Base-by-base conservation (phyloP, 306 rosid genomes). In the Spatholobus suberectus region DNA sequence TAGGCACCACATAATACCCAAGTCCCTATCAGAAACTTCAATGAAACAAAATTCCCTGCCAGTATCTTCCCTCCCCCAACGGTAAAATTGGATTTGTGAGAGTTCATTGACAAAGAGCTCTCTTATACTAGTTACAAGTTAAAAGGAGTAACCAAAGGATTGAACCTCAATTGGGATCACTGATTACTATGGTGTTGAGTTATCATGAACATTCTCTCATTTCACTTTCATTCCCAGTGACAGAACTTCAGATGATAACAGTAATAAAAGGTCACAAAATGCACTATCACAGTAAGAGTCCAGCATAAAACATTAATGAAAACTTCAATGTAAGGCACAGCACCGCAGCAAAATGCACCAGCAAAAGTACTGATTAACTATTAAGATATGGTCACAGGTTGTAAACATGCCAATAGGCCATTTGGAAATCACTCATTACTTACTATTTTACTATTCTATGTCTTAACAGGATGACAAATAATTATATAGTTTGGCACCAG, bases 91-190 rank as follows among this genome's bases (percentile, higher is more conserved):
- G 73, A 38, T 4, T 51, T 11, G 11, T 18, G 4, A 55, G 77
- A 55, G 70, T 55, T 63, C 38, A 13, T 47, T 46, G 65, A 65
- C 75, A 70, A 70, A 54, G 40, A 79, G 59, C 55, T 15, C 61
- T 17, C 59, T 9, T 40, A 37, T 6, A 27, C 34, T 13, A 51
- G 29, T 20, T 18, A 38, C 51, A 67, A 37, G 3, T 20, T 4
- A 18, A 67, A 67, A 9, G 51, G 18, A 18, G 49, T 9, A 66
- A 67, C 44, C 44, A 20, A 67, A 38, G 73, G 73, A 35, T 67
- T 70, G 18, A 34, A 17, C 70, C 44, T 32, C 44, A 32, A 4
- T 32, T 4, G 0, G 35, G 27, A 61, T 65, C 21, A 65, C 44
- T 17, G 1, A n/a, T 17, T 65, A 34, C 24, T 65, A 8, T 34